These are phyloP conservation scores for Chlorella sp. DNA, from an alignment of 139 green algal genomes.

Conservation along the genomic window DNA sequence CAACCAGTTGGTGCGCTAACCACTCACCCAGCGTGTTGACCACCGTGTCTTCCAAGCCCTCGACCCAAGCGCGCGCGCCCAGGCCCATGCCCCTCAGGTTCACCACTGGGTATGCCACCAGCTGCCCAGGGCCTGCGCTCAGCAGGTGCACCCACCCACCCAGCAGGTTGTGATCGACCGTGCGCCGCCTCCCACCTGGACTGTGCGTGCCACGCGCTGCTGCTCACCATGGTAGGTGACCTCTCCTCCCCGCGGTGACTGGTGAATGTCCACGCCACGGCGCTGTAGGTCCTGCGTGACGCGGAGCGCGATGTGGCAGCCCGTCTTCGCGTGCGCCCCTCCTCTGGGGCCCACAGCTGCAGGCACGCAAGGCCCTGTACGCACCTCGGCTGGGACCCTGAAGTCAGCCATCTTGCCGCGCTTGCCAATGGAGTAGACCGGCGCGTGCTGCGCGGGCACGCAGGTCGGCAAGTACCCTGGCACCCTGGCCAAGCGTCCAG, in stretches of 20 bases:
- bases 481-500: no score
- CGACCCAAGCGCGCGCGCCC: slow-evolving; percentile 80
- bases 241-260: slow-evolving; percentile 64
- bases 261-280: slow-evolving; percentile 29
- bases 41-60: slow-evolving; percentile 83
- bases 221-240: slow-evolving; percentile 74
- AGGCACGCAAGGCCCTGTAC: no score
- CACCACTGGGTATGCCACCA: slow-evolving; percentile 89
- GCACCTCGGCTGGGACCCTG: slow-evolving; percentile 24
- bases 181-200: neutral
- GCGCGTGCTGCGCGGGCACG: slow-evolving; percentile 52
- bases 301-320: no score
- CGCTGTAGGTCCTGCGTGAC: no score
- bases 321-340: no score
- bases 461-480: no score
- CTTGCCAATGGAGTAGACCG: slow-evolving; percentile 85
- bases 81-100: slow-evolving; percentile 46
- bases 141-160: neutral
- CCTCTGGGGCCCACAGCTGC: no score
- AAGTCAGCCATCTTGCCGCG: slow-evolving; percentile 60
- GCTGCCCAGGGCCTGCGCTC: slow-evolving; percentile 71
- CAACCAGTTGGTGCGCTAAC: no score
- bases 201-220: neutral
- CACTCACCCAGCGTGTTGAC: slow-evolving; percentile 37
- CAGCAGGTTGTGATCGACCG: no score